Evolutionary conservation across 148 eudicot species (phyloP), one percentile per base, ranked within the genome.

Genomic region (Rhododendron henanense): DNA sequence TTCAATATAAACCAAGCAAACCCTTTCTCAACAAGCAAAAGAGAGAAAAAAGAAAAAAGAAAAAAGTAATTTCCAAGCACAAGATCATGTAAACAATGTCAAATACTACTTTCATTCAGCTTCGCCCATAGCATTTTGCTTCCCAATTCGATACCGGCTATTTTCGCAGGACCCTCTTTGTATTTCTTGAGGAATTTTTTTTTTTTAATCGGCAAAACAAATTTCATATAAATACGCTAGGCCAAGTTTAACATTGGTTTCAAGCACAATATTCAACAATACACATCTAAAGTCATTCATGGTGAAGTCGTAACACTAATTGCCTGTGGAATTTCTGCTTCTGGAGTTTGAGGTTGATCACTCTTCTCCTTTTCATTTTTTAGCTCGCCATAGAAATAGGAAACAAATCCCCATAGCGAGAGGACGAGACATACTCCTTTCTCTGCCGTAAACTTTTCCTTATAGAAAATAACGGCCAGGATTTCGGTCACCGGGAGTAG

Each of bases 341-440:
- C 75, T 37, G 4, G 75, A 61, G 55, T 61, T 63, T 63, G 35
- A 44, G 33, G 41, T 31, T 31, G 25, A 16, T 23, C 18, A 5
- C 28, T 14, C 16, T 31, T 50, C 9, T 79, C 6, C 57, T 73
- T 82, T 47, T 35, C 28, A 13, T 13, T 67, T 63, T 87, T 74
- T 4, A 76, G 76, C 79, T 92, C 94, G 2, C 94, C 94, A 21
- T 91, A 91, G 57, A 91, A 91, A 85, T 88, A 90, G 10, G 94
- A 92, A 48, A 91, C 21, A 57, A 92, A 92, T 47, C 94, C 94
- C 94, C 94, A 92, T 4, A 91, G 84, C 0, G 92, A 89, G 13
- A 92, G 91, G 10, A 83, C 83, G 2, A 92, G 90, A 33, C 91
- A 88, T 10, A 91, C 85, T 8, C 90, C 94, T 81, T 92, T 92